phyloP scores from a whole-genome alignment of 2,329 filamentous ascomycete species.

The Clonostachys rhizophaga region DNA sequence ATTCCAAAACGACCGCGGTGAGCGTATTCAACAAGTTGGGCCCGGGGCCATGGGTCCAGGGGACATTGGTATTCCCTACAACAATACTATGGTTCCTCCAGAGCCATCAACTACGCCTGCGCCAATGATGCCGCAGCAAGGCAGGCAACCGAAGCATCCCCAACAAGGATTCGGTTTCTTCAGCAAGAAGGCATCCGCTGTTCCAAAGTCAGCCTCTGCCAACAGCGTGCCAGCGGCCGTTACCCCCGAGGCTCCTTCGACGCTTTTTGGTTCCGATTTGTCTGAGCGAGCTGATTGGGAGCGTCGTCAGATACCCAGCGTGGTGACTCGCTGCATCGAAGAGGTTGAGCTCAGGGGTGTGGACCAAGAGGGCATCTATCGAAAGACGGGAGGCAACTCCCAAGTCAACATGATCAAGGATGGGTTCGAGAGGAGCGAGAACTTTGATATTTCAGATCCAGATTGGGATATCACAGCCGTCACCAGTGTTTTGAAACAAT shows the following conservation, averaged over 20 bases:
- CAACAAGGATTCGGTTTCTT: slow-evolving; percentile 71
- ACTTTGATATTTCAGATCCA: slow-evolving; percentile 90
- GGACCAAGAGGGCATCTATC: slow-evolving; percentile 96
- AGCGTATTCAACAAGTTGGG: slow-evolving; percentile 47
- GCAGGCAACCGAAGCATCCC: slow-evolving; percentile 20
- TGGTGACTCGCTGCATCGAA: slow-evolving; percentile 91
- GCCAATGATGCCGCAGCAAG: slow-evolving; percentile 10
- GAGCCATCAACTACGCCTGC: slow-evolving; percentile 27
- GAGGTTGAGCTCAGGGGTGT: slow-evolving; percentile 95
- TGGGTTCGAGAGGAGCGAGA: slow-evolving; percentile 81
- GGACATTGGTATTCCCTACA: slow-evolving; percentile 66
- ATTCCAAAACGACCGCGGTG: slow-evolving; percentile 57
- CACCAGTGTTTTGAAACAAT: slow-evolving; percentile 93
- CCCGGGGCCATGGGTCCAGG: slow-evolving; percentile 44
- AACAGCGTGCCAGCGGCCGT: slow-evolving; percentile 30
- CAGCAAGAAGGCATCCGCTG: slow-evolving; percentile 42
- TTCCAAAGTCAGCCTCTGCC: slow-evolving; percentile 46
- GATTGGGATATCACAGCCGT: slow-evolving; percentile 94
- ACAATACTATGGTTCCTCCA: slow-evolving; percentile 56
- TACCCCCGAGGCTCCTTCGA: slow-evolving; percentile 46
- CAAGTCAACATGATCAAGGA: slow-evolving; percentile 88
- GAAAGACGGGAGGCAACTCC: slow-evolving; percentile 90
- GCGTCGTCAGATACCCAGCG: slow-evolving; percentile 80
- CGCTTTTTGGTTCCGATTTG: slow-evolving; percentile 86
- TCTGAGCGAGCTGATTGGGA: slow-evolving; percentile 83